Percentiles rank a stretch among this genome's conserved stretches.
These are phyloP conservation scores for Lathyrus aphaca DNA, from an alignment of 306 rosid species.

Conservation along the genomic window DNA sequence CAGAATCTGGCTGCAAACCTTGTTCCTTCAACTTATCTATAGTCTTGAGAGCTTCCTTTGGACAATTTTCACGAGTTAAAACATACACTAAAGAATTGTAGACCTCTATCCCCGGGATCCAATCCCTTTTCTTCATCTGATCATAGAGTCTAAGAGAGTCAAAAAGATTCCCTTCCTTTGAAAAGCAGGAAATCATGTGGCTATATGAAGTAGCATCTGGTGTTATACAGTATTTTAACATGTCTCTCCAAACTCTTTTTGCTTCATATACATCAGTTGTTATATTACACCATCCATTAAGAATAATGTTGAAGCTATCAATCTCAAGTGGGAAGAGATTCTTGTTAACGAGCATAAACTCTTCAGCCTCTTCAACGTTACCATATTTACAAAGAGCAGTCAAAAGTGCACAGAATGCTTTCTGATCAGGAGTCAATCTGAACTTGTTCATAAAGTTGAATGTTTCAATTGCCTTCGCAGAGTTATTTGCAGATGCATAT, in stretches of 20 bases:
- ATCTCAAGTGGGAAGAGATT: slow-evolving; percentile 78
- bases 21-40: slow-evolving; percentile 64
- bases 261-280: slow-evolving; percentile 66
- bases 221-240: slow-evolving; percentile 64
- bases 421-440: slow-evolving; percentile 72
- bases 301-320: slow-evolving; percentile 75
- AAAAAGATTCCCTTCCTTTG: slow-evolving; percentile 79
- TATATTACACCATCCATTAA: slow-evolving; percentile 84
- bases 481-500: slow-evolving; percentile 71
- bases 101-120: slow-evolving; percentile 61
- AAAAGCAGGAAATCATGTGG: slow-evolving; percentile 84
- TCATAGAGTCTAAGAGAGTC: slow-evolving; percentile 90
- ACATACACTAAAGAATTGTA: slow-evolving; percentile 75
- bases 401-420: slow-evolving; percentile 61
- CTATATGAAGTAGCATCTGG: slow-evolving; percentile 81
- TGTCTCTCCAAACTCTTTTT: slow-evolving; percentile 93
- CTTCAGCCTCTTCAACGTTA: slow-evolving; percentile 88
- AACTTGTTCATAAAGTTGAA: slow-evolving; percentile 84
- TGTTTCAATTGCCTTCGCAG: slow-evolving; percentile 62
- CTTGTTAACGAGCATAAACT: slow-evolving; percentile 73
- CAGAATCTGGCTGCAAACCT: slow-evolving; percentile 73
- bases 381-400: slow-evolving; percentile 73
- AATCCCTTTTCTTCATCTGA: slow-evolving; percentile 79
- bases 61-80: slow-evolving; percentile 68
- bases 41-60: slow-evolving; percentile 76